A percentile compares a stretch with the other conserved stretches of the same genome.
Conservation (phyloP, 352 stramenopile genomes). For the Pythium phragmitis region DNA sequence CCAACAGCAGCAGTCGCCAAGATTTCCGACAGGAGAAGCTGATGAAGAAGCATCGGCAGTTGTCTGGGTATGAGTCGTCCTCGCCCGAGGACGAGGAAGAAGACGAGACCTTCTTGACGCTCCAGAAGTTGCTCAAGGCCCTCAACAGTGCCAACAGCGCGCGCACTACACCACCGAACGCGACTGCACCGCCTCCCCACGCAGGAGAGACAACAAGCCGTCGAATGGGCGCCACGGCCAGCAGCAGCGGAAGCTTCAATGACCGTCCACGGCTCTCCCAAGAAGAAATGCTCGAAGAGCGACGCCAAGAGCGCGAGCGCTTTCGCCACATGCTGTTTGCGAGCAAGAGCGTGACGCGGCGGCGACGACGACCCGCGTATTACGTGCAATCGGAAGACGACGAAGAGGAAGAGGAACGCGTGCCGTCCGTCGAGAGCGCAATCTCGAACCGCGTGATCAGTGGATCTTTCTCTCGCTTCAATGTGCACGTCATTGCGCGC, state of each 20-base stretch:
- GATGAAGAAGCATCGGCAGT: constrained; percentile 42
- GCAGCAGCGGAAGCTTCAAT: not conserved
- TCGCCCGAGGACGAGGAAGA: constrained; percentile 46
- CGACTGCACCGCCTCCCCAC: not conserved
- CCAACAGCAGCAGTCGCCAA: constrained; percentile 15
- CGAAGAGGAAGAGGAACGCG: constrained; percentile 71
- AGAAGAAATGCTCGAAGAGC: constrained; percentile 74
- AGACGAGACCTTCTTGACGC: constrained; percentile 77
- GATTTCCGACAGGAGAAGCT: constrained; percentile 24
- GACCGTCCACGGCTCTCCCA: constrained; percentile 36
- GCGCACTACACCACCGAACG: not conserved
- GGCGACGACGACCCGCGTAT: constrained; percentile 44
- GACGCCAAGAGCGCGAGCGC: constrained; percentile 62
- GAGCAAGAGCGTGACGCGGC: constrained; percentile 23
- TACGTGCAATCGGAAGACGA: constrained; percentile 45
- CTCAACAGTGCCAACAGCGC: constrained; percentile 41
- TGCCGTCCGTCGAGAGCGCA: constrained; percentile 65
- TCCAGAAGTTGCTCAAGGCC: constrained; percentile 70
- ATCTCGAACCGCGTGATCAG: constrained; percentile 85
- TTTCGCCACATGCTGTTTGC: constrained; percentile 66
- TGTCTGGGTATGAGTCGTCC: constrained; percentile 42
- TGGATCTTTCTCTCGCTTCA: constrained; percentile 70
- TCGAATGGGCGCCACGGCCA: constrained; percentile 3
- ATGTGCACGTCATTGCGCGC: constrained; percentile 74
- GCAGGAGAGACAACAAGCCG: not conserved